These are phyloP conservation scores for Mortierella sp. DNA, from an alignment of 371 early-diverging fungal genomes.

Conservation along the genomic window DNA sequence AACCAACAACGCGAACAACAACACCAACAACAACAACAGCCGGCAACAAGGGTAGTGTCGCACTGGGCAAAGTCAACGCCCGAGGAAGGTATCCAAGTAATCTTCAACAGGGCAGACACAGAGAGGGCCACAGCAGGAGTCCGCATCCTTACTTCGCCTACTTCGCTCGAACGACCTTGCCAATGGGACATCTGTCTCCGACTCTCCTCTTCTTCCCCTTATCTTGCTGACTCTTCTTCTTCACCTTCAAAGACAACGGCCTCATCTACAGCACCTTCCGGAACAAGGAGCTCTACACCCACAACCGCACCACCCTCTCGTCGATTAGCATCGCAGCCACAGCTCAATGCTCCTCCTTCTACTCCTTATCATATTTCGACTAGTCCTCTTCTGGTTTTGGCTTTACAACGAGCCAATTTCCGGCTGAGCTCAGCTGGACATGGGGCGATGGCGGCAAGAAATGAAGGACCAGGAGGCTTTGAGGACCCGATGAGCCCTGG, in stretches of 20 bases:
- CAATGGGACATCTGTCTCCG: slow-evolving; percentile 40
- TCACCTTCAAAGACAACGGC: background rate
- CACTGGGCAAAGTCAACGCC: slow-evolving; percentile 48
- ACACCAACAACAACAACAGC: background rate
- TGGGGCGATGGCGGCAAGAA: background rate
- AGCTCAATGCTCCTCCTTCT: background rate
- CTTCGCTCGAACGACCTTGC: slow-evolving; percentile 31
- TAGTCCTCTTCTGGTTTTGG: slow-evolving; percentile 21
- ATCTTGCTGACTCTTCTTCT: background rate
- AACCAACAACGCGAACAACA: background rate
- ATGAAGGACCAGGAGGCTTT: background rate
- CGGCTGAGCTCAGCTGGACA: background rate
- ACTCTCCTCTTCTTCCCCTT: slow-evolving; percentile 1
- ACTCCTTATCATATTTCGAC: background rate
- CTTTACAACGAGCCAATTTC: slow-evolving; percentile 21
- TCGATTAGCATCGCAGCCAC: background rate
- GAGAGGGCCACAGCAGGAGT: slow-evolving; percentile 11
- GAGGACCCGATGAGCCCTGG: slow-evolving; percentile 23
- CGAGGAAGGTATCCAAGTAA: slow-evolving; percentile 50
- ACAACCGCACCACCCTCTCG: background rate
- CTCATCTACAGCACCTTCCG: background rate
- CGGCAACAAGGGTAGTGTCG: slow-evolving; percentile 13
- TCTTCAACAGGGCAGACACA: slow-evolving; percentile 26
- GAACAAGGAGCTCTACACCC: background rate
- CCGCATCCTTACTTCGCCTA: slow-evolving; percentile 25